Evolutionary conservation across 2,329 filamentous ascomycete genomes (phyloP), one percentile per base, ranked within the genome.

Genomic region (Plenodomus lindquistii): DNA sequence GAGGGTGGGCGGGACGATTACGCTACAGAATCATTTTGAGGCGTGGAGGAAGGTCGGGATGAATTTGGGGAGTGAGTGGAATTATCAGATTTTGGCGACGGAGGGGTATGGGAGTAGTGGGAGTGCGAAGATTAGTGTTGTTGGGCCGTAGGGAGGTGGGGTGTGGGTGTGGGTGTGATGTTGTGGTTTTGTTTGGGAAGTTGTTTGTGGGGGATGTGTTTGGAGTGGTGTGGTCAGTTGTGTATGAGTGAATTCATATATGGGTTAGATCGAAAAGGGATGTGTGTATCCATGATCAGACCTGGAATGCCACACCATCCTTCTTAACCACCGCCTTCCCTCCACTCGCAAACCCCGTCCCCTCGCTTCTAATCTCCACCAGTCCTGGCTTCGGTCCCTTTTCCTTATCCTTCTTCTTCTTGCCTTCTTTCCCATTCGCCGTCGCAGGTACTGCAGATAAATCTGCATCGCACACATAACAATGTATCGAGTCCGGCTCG

Each of bases 271-370:
- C n/a, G n/a, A n/a, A n/a, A n/a, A n/a, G n/a, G n/a, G n/a, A n/a
- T n/a, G n/a, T n/a, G n/a, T n/a, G n/a, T n/a, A n/a, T n/a, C n/a
- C n/a, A 24, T 24, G 6, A n/a, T n/a, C 34, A 67, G 2, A 66
- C 63, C 38, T 95, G 89, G 71, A 96, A 96, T 0, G 86, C 87
- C 16, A 95, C 85, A 0, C 88, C 87, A 3, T 81, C 76, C 70
- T 86, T 94, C 73, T 88, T 88, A 15, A 95, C 91, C 61, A 89
- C 83, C 65, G 88, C 96, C 42, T 83, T 82, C 2, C 94, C 93
- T n/a, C 87, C 86, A 4, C 90, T 88, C 4, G 93, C 92, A 72
- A 96, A 97, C 0, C 93, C 93, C 0, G 93, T 97, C 0, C 93
- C 93, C 62, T 97, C 93, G 29, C 87, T 89, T 58, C 83, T 85